These are phyloP conservation scores for Macrophomina phaseolina DNA, from an alignment of 2,329 filamentous ascomycete genomes.

Conservation along the genomic window DNA sequence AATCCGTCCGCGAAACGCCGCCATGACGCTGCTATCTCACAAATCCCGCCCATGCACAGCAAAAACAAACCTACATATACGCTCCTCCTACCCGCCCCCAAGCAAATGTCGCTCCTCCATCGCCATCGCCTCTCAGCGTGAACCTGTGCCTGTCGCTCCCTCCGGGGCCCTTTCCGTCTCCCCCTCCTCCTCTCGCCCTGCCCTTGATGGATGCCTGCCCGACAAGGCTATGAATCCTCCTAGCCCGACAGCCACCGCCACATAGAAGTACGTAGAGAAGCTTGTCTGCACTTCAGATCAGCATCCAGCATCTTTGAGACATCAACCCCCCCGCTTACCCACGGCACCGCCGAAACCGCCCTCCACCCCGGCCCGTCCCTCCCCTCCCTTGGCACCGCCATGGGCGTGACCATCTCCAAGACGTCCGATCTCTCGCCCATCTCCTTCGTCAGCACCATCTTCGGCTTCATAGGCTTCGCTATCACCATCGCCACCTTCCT, in stretches of 20 bases:
- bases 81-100: background rate
- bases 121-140: background rate
- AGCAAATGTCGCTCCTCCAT: background rate
- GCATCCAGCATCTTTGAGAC: background rate
- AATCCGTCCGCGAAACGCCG: conserved; percentile 1
- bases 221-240: conserved; percentile 4
- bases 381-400: conserved; percentile 26
- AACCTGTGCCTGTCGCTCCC: background rate
- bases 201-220: conserved; percentile 2
- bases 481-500: conserved; percentile 52
- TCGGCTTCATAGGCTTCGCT: conserved; percentile 51
- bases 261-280: conserved; percentile 11
- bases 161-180: background rate
- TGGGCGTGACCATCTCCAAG: conserved; percentile 40
- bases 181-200: background rate
- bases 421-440: conserved; percentile 40
- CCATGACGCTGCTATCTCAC: conserved; percentile 2
- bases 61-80: conserved; percentile 19
- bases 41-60: background rate
- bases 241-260: background rate
- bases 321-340: background rate
- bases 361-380: background rate
- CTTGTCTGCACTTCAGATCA: background rate
- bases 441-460: conserved; percentile 42
- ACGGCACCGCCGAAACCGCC: background rate